Conservation (phyloP, 257 asterid genomes). For the Plantago elongata region DNA sequence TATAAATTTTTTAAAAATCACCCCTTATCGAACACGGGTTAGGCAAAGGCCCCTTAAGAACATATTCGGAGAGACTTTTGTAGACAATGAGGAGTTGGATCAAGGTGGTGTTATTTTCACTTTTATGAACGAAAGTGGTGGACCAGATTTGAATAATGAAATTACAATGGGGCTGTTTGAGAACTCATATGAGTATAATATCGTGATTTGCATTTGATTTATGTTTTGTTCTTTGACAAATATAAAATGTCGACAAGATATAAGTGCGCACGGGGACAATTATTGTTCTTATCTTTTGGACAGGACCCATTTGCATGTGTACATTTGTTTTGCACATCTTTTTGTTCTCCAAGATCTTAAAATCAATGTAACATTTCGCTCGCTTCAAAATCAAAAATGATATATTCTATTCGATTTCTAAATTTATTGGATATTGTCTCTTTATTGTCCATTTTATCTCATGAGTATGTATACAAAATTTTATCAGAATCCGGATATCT, state of each 20-base stretch:
- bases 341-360: too few relatives aligned
- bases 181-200: not conserved
- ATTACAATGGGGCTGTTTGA: slow-evolving; percentile 19
- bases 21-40: too few relatives aligned
- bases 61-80: slow-evolving; percentile 22
- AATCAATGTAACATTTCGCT: too few relatives aligned
- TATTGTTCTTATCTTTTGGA: slow-evolving; percentile 8
- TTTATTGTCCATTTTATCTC: too few relatives aligned
- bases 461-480: too few relatives aligned
- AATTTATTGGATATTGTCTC: too few relatives aligned
- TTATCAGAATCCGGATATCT: too few relatives aligned
- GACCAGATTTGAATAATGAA: slow-evolving; percentile 27
- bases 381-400: too few relatives aligned
- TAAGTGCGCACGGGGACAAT: slow-evolving; percentile 28
- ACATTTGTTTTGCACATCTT: not conserved
- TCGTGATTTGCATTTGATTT: not conserved
- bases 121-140: slow-evolving; percentile 25
- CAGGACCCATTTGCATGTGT: too few relatives aligned
- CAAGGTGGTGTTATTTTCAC: slow-evolving; percentile 27
- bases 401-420: too few relatives aligned
- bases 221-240: not conserved
- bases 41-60: too few relatives aligned
- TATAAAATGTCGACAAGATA: slow-evolving; percentile 20
- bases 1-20: too few relatives aligned
- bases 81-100: slow-evolving; percentile 42